Evolutionary conservation across 2,329 filamentous ascomycete species (phyloP).

Genomic region (Cryoendolithus antarcticus): DNA sequence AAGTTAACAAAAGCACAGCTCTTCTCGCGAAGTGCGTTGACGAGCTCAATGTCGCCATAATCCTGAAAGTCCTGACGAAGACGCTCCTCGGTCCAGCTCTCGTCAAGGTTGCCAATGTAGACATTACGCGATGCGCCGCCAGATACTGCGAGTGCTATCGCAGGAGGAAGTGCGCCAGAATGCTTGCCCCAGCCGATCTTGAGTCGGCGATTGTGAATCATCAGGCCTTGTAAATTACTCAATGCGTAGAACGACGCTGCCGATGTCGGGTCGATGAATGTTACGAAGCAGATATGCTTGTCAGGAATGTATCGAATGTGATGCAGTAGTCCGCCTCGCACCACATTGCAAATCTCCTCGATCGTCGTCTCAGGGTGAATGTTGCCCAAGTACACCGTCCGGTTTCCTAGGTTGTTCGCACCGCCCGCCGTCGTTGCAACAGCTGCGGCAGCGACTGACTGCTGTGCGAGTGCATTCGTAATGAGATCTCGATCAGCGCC

Average conservation of each 20-base stretch:
- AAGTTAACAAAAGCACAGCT: conserved; percentile 99
- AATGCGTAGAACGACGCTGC: conserved; percentile 96
- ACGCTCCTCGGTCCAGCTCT: conserved; percentile 93
- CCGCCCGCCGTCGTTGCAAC: conserved; percentile 94
- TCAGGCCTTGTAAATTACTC: conserved; percentile 92
- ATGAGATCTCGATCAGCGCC: conserved; percentile 93
- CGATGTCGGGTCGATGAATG: conserved; percentile 96
- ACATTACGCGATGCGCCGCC: conserved; percentile 97
- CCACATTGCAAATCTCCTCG: conserved; percentile 98
- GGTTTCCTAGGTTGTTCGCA: conserved; percentile 93
- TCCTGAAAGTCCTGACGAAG: conserved; percentile 93
- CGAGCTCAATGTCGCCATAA: conserved; percentile 93
- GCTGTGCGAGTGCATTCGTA: conserved; percentile 88
- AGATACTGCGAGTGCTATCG: conserved; percentile 89
- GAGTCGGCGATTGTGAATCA: conserved; percentile 96
- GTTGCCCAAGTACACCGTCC: conserved; percentile 95
- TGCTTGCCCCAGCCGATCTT: conserved; percentile 99
- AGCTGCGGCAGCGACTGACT: conserved; percentile 91
- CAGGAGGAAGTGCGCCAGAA: conserved; percentile 86
- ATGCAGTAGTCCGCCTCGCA: conserved; percentile 85
- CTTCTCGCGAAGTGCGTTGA: conserved; percentile 95
- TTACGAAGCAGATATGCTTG: conserved; percentile 99
- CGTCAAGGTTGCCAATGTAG: conserved; percentile 94
- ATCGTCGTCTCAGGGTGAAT: conserved; percentile 98
- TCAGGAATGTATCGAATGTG: conserved; percentile 98